These are phyloP conservation scores for Saccharum hybrid DNA, from an alignment of 202 grass and related monocot species.

Conservation along the genomic window DNA sequence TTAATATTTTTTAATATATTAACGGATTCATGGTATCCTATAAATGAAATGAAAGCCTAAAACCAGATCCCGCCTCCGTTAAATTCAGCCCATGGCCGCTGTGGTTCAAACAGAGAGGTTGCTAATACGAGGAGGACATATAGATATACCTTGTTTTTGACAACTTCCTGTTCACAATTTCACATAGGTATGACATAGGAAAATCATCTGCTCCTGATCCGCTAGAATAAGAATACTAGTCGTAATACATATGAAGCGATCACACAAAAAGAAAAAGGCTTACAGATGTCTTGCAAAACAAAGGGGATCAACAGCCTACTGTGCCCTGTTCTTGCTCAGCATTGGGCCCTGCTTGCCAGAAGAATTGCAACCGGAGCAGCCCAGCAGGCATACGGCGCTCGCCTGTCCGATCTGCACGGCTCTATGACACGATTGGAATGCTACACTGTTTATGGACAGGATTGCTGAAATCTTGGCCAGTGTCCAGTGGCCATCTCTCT, in stretches of 20 bases:
- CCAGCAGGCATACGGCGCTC: too few relatives aligned
- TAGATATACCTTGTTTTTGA: too few relatives aligned
- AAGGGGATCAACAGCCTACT: neutral
- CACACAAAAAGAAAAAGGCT: neutral
- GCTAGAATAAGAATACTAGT: neutral
- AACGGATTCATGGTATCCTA: neutral
- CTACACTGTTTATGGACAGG: conserved; percentile 13
- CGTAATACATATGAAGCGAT: neutral
- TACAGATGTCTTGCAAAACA: neutral
- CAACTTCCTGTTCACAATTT: neutral
- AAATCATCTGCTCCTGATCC: neutral
- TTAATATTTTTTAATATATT: neutral
- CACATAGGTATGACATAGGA: neutral
- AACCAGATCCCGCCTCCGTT: neutral
- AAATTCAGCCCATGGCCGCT: neutral
- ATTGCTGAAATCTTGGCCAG: conserved; percentile 25
- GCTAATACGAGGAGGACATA: neutral
- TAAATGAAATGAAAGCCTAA: neutral
- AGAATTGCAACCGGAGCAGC: too few relatives aligned
- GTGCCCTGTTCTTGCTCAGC: neutral
- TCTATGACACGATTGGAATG: conserved; percentile 7
- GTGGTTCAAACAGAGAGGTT: neutral
- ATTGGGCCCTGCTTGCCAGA: too few relatives aligned
- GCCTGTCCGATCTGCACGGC: neutral
- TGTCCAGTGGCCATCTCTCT: neutral